Evolutionary conservation across 148 eudicot genomes (phyloP).

Genomic region (Nepenthes mirabilis): DNA sequence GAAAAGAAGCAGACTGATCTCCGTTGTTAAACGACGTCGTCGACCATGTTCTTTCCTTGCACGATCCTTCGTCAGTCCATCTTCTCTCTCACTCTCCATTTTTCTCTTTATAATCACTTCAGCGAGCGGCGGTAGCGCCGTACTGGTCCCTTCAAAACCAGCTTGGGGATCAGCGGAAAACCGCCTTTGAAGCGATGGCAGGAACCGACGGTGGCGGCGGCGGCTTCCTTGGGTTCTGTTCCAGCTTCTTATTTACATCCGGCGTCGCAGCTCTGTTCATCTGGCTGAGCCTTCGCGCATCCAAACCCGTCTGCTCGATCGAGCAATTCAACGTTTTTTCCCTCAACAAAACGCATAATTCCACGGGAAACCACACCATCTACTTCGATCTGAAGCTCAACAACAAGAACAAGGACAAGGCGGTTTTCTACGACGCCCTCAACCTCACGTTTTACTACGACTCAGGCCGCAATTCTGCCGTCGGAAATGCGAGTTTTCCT

Average conservation of each 20-base stretch:
- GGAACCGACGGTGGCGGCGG: background rate
- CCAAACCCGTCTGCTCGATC: slow-evolving; percentile 48
- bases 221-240: slow-evolving; percentile 15
- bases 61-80: no score
- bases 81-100: no score
- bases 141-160: no score
- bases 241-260: slow-evolving; percentile 34
- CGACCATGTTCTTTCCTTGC: no score
- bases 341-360: slow-evolving; percentile 30
- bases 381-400: slow-evolving; percentile 48
- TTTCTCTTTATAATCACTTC: no score
- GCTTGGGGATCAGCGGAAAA: background rate
- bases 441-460: slow-evolving; percentile 30
- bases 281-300: slow-evolving; percentile 50
- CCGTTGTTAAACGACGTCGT: no score
- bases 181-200: background rate
- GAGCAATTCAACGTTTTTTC: slow-evolving; percentile 40
- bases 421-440: slow-evolving; percentile 37
- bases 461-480: slow-evolving; percentile 5
- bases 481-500: slow-evolving; percentile 15
- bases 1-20: no score
- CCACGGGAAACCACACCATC: slow-evolving; percentile 14
- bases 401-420: slow-evolving; percentile 44
- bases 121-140: no score
- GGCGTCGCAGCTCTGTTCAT: slow-evolving; percentile 53